Percentiles rank a stretch among this genome's conserved stretches.
These are phyloP conservation scores for Pestalotiopsis sp. DNA, from an alignment of 2,329 filamentous ascomycete genomes.

Conservation along the genomic window DNA sequence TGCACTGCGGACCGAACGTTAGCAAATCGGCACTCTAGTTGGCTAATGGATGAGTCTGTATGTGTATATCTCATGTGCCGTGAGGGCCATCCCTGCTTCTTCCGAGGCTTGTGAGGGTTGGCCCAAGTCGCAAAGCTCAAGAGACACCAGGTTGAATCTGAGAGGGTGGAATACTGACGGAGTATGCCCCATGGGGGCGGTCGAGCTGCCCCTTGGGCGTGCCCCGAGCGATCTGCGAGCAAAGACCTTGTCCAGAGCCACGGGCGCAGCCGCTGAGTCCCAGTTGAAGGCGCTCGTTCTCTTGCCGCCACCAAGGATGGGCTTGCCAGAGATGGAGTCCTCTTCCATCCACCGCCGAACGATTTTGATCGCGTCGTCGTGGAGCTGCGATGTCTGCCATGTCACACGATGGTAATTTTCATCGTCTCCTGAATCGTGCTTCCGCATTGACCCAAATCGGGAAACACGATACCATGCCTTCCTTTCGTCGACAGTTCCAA, in stretches of 20 bases:
- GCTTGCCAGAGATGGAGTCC: constrained; percentile 57
- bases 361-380: constrained; percentile 55
- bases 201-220: constrained; percentile 26
- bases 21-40: neutral
- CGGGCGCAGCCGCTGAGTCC: constrained; percentile 54
- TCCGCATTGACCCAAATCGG: constrained; percentile 58
- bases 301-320: constrained; percentile 44
- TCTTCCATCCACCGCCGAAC: constrained; percentile 69
- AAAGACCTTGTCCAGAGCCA: constrained; percentile 50
- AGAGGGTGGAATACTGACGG: neutral
- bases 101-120: no score
- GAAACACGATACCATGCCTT: constrained; percentile 68
- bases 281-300: constrained; percentile 60
- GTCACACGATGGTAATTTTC: constrained; percentile 61
- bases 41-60: neutral
- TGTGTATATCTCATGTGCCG: neutral
- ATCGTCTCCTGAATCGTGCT: constrained; percentile 58
- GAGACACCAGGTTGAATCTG: neutral
- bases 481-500: constrained; percentile 57
- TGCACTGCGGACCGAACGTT: neutral
- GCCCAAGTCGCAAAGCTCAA: neutral
- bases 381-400: constrained; percentile 58
- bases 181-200: constrained; percentile 18
- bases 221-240: constrained; percentile 32
- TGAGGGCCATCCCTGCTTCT: no score